A percentile compares a stretch with the other conserved stretches of the same genome.
These are phyloP conservation scores for Thermomyces lanuginosus DNA, from an alignment of 2,329 filamentous ascomycete genomes.

Conservation along the genomic window DNA sequence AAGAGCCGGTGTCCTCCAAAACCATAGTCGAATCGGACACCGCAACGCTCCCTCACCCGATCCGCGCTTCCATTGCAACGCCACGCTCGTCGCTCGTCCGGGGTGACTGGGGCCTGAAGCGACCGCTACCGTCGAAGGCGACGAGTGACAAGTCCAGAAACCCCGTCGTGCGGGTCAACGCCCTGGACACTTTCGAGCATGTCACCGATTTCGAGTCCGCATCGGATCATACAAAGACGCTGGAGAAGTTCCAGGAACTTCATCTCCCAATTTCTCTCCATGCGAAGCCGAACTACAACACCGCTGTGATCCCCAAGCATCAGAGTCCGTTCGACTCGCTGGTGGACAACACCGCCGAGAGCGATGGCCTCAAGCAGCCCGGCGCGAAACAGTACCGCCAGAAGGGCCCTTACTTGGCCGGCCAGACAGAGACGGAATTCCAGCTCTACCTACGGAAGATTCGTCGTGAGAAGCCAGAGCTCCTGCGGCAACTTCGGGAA, in stretches of 20 bases:
- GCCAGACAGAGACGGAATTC: conserved; percentile 41
- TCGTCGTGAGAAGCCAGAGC: conserved; percentile 23
- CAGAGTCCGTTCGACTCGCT: conserved; percentile 27
- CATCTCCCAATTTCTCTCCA: conserved; percentile 50
- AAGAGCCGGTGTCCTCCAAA: conserved; percentile 33
- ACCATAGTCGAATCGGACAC: conserved; percentile 43
- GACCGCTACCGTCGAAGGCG: conserved; percentile 59
- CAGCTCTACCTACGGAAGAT: conserved; percentile 34
- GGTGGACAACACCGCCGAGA: conserved; percentile 30
- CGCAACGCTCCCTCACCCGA: conserved; percentile 64
- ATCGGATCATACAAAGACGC: conserved; percentile 61
- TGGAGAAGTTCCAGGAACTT: conserved; percentile 77
- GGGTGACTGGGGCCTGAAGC: conserved; percentile 89
- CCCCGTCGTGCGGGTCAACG: conserved; percentile 59
- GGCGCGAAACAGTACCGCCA: conserved; percentile 38
- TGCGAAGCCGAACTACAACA: conserved; percentile 17
- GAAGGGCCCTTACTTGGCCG: conserved; percentile 42
- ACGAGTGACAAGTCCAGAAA: conserved; percentile 52
- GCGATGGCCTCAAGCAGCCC: conserved; percentile 15
- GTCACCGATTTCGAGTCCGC: conserved; percentile 79
- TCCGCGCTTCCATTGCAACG: conserved; percentile 65
- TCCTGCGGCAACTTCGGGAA: conserved; percentile 22
- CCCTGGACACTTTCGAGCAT: conserved; percentile 71
- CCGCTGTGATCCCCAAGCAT: conserved; percentile 14
- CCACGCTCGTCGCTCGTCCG: conserved; percentile 52